A percentile compares a stretch with the other conserved stretches of the same genome.
phyloP scores from a whole-genome alignment of 768 basidiomycete genomes.

The Lanmaoa rubissima region DNA sequence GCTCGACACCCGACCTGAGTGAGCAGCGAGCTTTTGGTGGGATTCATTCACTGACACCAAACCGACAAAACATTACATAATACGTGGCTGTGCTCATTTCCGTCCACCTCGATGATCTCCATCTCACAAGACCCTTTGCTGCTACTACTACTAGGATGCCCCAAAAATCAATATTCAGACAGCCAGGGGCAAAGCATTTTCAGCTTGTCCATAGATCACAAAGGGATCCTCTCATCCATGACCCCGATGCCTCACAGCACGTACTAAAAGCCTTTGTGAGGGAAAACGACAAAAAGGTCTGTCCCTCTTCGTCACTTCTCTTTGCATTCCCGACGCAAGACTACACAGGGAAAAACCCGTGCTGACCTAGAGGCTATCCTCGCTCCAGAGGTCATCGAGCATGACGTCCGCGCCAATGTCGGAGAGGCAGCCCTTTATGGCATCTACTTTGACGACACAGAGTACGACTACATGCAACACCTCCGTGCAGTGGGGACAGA shows the following conservation, averaged over 20 bases:
- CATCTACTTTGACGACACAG: conserved; percentile 90
- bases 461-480: conserved; percentile 99
- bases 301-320: neutral
- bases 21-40: conserved; percentile 19
- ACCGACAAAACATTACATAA: conserved; percentile 34
- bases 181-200: conserved; percentile 88
- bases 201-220: conserved; percentile 97
- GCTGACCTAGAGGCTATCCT: conserved; percentile 71
- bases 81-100: conserved; percentile 1
- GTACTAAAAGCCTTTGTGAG: conserved; percentile 85
- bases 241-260: conserved; percentile 82
- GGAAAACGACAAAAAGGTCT: conserved; percentile 67
- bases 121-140: too few relatives aligned
- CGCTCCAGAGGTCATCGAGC: conserved; percentile 45
- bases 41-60: conserved; percentile 26
- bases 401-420: conserved; percentile 51
- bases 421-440: conserved; percentile 92
- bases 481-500: conserved; percentile 73
- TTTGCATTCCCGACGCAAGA: conserved; percentile 16
- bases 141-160: conserved; percentile 48
- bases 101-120: neutral
- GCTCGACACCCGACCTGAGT: conserved; percentile 17
- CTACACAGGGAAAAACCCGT: conserved; percentile 69
- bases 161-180: conserved; percentile 83
- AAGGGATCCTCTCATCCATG: conserved; percentile 92